Evolutionary conservation across 129 eudicot species (phyloP).

Genomic region (Artemisia annua): DNA sequence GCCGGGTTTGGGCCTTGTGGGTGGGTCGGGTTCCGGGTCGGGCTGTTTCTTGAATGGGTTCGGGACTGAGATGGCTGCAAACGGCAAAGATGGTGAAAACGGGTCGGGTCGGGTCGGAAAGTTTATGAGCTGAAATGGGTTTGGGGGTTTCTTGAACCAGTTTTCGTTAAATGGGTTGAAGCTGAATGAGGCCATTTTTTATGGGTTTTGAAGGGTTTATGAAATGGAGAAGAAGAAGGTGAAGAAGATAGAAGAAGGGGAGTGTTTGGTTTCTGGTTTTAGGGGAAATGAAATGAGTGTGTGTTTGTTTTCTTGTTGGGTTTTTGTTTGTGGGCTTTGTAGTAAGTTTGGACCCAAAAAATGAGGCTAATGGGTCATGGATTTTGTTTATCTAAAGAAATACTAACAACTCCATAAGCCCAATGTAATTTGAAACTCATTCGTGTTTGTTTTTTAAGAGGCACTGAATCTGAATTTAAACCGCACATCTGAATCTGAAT

Average conservation of each 20-base stretch:
- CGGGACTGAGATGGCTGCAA: slow-evolving; percentile 57
- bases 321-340: slow-evolving; percentile 3
- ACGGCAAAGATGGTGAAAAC: slow-evolving; percentile 15
- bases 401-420: too few species aligned
- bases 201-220: background rate
- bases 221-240: background rate
- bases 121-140: slow-evolving; percentile 64
- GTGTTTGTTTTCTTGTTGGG: slow-evolving; percentile 8
- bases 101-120: slow-evolving; percentile 36
- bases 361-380: too few species aligned
- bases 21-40: slow-evolving; percentile 11
- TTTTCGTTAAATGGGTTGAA: slow-evolving; percentile 79
- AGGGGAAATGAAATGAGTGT: slow-evolving; percentile 13
- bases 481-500: too few species aligned
- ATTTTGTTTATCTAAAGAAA: too few species aligned
- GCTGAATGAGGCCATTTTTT: slow-evolving; percentile 76
- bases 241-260: slow-evolving; percentile 28
- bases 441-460: too few species aligned
- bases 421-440: too few species aligned
- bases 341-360: background rate
- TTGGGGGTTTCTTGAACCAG: slow-evolving; percentile 75
- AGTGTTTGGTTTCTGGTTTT: background rate
- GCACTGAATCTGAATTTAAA: too few species aligned
- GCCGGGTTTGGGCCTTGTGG: slow-evolving; percentile 48
- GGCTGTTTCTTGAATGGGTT: slow-evolving; percentile 39